Evolutionary conservation across 2,329 filamentous ascomycete genomes (phyloP).

Genomic region (Metarhizium sp.): DNA sequence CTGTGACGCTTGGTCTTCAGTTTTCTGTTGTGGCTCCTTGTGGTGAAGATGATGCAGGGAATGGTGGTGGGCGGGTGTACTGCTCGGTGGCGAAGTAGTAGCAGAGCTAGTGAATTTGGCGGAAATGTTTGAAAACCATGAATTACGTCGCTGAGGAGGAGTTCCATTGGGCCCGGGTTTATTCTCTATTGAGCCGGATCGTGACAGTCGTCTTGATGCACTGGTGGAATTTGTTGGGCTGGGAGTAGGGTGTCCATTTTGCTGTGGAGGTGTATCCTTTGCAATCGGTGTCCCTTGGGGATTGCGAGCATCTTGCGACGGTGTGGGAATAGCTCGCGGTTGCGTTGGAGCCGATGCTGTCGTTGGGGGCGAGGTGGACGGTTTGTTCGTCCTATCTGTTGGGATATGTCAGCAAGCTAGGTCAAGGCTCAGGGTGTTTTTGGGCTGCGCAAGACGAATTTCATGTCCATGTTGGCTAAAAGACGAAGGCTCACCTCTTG

Average conservation of each 20-base stretch:
- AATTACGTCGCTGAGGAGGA: slow-evolving; percentile 51
- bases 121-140: slow-evolving; percentile 90
- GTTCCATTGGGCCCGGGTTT: slow-evolving; percentile 17
- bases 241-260: slow-evolving; percentile 12
- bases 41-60: slow-evolving; percentile 6
- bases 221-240: slow-evolving; percentile 15
- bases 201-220: slow-evolving; percentile 16
- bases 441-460: not conserved
- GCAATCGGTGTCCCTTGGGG: slow-evolving; percentile 16
- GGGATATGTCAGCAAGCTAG: not conserved
- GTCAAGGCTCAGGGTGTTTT: not conserved
- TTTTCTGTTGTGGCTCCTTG: slow-evolving; percentile 10
- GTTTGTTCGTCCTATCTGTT: slow-evolving; percentile 22
- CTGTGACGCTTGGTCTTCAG: slow-evolving; percentile 3
- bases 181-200: slow-evolving; percentile 28
- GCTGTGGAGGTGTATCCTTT: slow-evolving; percentile 9
- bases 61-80: slow-evolving; percentile 13
- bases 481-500: slow-evolving; percentile 53
- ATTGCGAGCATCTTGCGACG: slow-evolving; percentile 16
- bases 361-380: slow-evolving; percentile 17
- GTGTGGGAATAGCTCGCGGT: slow-evolving; percentile 22
- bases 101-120: slow-evolving; percentile 73
- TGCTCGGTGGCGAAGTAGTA: slow-evolving; percentile 22
- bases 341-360: slow-evolving; percentile 18
- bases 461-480: not conserved